phyloP scores from a whole-genome alignment of 345 rosid species.

The Crucihimalaya himalaica region DNA sequence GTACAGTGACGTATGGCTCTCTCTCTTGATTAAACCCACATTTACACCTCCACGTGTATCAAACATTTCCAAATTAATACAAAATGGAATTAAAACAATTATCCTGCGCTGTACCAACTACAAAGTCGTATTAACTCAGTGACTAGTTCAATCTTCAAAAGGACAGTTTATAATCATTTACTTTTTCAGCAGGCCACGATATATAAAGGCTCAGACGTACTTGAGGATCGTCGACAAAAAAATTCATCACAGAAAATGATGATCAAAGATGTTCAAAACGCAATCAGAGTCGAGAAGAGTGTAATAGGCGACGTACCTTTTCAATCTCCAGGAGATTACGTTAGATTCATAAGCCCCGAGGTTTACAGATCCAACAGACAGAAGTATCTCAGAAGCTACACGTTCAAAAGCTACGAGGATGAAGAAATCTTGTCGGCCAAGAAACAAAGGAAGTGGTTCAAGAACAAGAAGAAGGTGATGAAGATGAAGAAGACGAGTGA shows the following conservation, averaged over 20 bases:
- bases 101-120: conserved; percentile 36
- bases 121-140: conserved; percentile 28
- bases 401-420: conserved; percentile 25
- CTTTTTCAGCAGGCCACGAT: conserved; percentile 3
- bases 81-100: neutral
- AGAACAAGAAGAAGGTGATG: conserved; percentile 33
- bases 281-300: neutral
- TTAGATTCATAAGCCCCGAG: conserved; percentile 36
- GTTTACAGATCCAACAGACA: conserved; percentile 39
- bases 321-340: conserved; percentile 37
- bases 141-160: conserved; percentile 26
- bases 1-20: neutral
- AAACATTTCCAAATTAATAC: neutral
- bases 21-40: conserved; percentile 3
- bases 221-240: neutral
- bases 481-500: conserved; percentile 27
- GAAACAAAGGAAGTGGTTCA: conserved; percentile 34
- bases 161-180: conserved; percentile 1
- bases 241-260: conserved; percentile 11
- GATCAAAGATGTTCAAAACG: conserved; percentile 30
- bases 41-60: conserved; percentile 23
- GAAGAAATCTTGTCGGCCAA: conserved; percentile 15
- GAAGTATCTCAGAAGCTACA: conserved; percentile 42
- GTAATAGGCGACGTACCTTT: neutral
- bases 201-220: neutral